Base-by-base conservation (phyloP, 768 basidiomycete species). In the Boletus reticuloceps region DNA sequence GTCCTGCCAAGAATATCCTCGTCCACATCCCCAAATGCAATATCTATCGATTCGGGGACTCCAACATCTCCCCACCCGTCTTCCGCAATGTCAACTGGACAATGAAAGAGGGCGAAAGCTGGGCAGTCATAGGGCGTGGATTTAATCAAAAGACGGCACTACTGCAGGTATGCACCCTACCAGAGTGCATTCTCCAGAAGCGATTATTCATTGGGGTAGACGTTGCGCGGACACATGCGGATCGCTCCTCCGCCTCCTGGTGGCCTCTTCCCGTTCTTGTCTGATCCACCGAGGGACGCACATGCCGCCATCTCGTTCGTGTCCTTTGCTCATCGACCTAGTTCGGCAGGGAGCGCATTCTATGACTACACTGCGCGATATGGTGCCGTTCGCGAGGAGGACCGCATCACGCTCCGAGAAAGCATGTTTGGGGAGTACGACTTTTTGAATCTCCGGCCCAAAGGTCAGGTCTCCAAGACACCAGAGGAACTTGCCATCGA, bases 341-440 rank as follows among this genome's bases (percentile, higher is more conserved):
- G 79, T 19, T 75, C 75, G 1, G 73, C 78, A 0, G 82, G 82
- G 0, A 85, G 87, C 9, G 89, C 81, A 12, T 98, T 98, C 73
- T 89, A 89, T 56, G 95, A 98, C 72, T 97, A 89, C 65, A 89
- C 93, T 0, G 93, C 94, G 4, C 84, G 94, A 4, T 98, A 98
- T 67, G 93, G 91, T 20, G 88, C 91, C 0, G 81, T 94, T 38
- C 77, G 89, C 17, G 94, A 96, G 17, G 91, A 88, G 64, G 95
- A 96, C 65, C 80, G 81, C 29, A 69, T 85, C 50, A 92, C 94
- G 0, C 78, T 95, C 22, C 77, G 86, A 9, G 77, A 94, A 62
- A 85, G 80, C 54, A 80, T 94, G 74, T 79, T 84, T 58, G 78
- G 81, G 3, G 79, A 84, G 56, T 77, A 72, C 38, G 73, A 72